phyloP scores from a whole-genome alignment of 306 rosid species.

The Arachis hypogaea region DNA sequence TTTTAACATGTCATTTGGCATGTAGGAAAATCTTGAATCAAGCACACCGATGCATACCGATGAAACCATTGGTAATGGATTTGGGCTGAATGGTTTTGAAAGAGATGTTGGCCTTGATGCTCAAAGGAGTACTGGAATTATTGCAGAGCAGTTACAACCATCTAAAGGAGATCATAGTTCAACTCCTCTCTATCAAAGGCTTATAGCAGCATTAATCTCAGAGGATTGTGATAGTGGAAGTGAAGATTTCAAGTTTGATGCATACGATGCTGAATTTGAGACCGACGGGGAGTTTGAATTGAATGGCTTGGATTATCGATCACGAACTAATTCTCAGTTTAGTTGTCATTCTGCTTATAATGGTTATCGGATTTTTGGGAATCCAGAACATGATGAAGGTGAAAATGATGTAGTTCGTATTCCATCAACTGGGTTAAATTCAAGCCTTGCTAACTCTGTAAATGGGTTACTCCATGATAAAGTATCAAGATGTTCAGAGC shows the following conservation, averaged over 20 bases:
- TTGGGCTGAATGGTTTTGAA: slow-evolving; percentile 49
- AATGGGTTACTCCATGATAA: slow-evolving; percentile 70
- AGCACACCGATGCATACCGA: slow-evolving; percentile 44
- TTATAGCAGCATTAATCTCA: slow-evolving; percentile 84
- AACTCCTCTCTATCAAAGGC: slow-evolving; percentile 84
- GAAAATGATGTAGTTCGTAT: slow-evolving; percentile 54
- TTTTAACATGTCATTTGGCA: slow-evolving; percentile 36
- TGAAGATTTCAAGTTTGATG: slow-evolving; percentile 64
- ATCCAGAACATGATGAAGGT: slow-evolving; percentile 56
- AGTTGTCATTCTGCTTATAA: slow-evolving; percentile 64
- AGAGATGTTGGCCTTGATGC: slow-evolving; percentile 44
- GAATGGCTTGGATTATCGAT: slow-evolving; percentile 55
- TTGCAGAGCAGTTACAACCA: slow-evolving; percentile 50
- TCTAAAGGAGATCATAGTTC: slow-evolving; percentile 61
- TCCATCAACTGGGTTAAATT: slow-evolving; percentile 50
- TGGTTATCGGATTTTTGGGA: slow-evolving; percentile 58
- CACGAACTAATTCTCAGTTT: slow-evolving; percentile 59
- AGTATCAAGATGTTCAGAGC: slow-evolving; percentile 64
- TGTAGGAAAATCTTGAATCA: slow-evolving; percentile 71
- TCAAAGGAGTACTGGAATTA: slow-evolving; percentile 48
- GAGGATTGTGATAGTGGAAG: slow-evolving; percentile 68
- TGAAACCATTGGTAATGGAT: slow-evolving; percentile 57
- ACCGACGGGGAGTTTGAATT: slow-evolving; percentile 68
- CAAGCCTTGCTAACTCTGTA: slow-evolving; percentile 51
- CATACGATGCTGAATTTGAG: slow-evolving; percentile 62